A percentile compares a stretch with the other conserved stretches of the same genome.
Evolutionary conservation across 2,329 filamentous ascomycete species (phyloP).

Genomic region (Penicillium sumatraense): DNA sequence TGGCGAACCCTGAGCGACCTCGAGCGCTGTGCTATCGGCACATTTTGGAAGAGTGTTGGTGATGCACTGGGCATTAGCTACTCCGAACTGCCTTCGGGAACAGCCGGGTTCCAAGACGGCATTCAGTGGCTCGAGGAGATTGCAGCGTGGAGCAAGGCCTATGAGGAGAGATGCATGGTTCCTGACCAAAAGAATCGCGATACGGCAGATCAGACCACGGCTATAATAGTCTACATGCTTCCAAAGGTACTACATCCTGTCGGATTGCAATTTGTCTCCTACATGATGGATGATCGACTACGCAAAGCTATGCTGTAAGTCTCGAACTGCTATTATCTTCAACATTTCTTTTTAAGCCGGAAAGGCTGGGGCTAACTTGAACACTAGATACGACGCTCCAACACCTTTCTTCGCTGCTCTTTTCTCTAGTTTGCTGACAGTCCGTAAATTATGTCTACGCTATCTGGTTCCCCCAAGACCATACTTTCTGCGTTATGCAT

Average conservation of each 20-base stretch:
- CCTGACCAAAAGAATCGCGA: constrained; percentile 55
- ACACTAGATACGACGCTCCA: constrained; percentile 45
- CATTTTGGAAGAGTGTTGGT: constrained; percentile 73
- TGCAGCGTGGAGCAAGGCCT: constrained; percentile 56
- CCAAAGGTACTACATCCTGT: constrained; percentile 50
- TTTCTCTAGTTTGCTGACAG: constrained; percentile 54
- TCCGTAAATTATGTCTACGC: constrained; percentile 61
- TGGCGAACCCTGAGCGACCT: constrained; percentile 71
- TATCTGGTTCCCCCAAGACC: constrained; percentile 65
- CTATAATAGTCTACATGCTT: constrained; percentile 64
- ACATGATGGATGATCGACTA: constrained; percentile 67
- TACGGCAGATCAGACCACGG: constrained; percentile 63
- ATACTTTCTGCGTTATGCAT: constrained; percentile 41
- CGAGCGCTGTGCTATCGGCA: constrained; percentile 69
- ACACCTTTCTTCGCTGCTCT: constrained; percentile 37
- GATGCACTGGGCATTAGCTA: constrained; percentile 70
- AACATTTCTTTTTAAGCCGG: not conserved
- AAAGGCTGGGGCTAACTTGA: not conserved
- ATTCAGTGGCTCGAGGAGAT: constrained; percentile 59
- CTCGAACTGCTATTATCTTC: not conserved
- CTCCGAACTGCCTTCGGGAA: constrained; percentile 47
- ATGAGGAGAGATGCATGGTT: constrained; percentile 65
- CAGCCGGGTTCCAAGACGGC: constrained; percentile 53
- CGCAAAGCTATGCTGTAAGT: constrained; percentile 66
- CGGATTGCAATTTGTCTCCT: constrained; percentile 57